Conservation (phyloP, 495 filamentous ascomycete species). For the Annulohypoxylon moriforme region DNA sequence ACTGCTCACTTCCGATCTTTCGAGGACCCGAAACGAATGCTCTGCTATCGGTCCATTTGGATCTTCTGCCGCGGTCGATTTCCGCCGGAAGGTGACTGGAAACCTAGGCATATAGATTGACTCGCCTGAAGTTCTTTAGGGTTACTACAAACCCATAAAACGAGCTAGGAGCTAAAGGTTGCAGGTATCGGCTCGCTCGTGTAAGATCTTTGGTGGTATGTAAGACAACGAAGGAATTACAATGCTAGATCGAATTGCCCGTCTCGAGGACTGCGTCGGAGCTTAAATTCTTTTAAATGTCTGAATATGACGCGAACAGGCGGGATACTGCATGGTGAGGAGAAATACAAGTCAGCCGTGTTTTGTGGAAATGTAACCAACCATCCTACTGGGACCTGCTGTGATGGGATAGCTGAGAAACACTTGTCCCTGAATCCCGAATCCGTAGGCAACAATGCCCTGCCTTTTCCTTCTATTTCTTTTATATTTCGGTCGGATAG, state of each 20-base stretch:
- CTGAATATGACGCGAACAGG: slow-evolving; percentile 35
- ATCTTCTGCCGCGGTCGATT: slow-evolving; percentile 61
- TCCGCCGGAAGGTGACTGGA: slow-evolving; percentile 63
- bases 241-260: slow-evolving; percentile 15
- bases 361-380: slow-evolving; percentile 47
- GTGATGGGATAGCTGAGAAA: slow-evolving; percentile 35
- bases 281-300: slow-evolving; percentile 23
- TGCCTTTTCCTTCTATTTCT: background rate
- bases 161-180: slow-evolving; percentile 15
- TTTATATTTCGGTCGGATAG: slow-evolving; percentile 4
- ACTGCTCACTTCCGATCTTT: slow-evolving; percentile 53
- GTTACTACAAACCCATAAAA: slow-evolving; percentile 45
- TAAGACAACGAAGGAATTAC: slow-evolving; percentile 20
- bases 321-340: slow-evolving; percentile 49
- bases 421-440: slow-evolving; percentile 37
- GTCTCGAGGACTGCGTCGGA: slow-evolving; percentile 27
- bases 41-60: slow-evolving; percentile 58
- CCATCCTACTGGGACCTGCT: slow-evolving; percentile 34
- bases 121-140: slow-evolving; percentile 40
- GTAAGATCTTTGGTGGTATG: slow-evolving; percentile 14
- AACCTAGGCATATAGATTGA: slow-evolving; percentile 65
- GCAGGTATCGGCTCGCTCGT: slow-evolving; percentile 31
- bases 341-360: slow-evolving; percentile 48
- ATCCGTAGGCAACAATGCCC: slow-evolving; percentile 9
- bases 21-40: slow-evolving; percentile 62